Conservation (phyloP, 768 basidiomycete genomes). For the Podaxis sp. region DNA sequence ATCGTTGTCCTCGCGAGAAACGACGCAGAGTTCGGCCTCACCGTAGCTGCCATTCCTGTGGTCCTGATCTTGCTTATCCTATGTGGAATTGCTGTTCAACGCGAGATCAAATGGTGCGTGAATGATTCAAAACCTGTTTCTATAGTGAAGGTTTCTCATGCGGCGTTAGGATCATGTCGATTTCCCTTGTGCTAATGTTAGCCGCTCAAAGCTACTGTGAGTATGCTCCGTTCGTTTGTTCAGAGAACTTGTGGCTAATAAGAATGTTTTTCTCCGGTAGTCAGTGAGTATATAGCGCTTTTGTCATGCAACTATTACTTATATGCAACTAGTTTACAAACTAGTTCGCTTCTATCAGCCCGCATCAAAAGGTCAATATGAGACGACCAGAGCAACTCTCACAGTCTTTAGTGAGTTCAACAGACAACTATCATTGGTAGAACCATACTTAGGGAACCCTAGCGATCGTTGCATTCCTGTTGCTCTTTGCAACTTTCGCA, state of each 20-base stretch:
- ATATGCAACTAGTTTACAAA: constrained; percentile 63
- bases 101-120: constrained; percentile 76
- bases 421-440: not conserved
- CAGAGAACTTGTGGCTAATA: not conserved
- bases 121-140: not conserved
- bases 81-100: constrained; percentile 70
- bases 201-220: constrained; percentile 77
- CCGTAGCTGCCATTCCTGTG: constrained; percentile 80
- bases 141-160: constrained; percentile 6
- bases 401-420: constrained; percentile 69
- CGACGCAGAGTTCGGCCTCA: constrained; percentile 79
- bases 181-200: constrained; percentile 75
- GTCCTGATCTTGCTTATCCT: constrained; percentile 66
- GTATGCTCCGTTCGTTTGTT: constrained; percentile 25
- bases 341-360: constrained; percentile 82
- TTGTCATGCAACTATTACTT: not conserved
- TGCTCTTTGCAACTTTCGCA: constrained; percentile 71
- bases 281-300: constrained; percentile 32
- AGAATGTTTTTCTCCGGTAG: constrained; percentile 24
- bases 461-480: constrained; percentile 78
- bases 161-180: constrained; percentile 63
- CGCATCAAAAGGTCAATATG: constrained; percentile 49
- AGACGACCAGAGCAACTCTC: constrained; percentile 75
- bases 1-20: constrained; percentile 68
- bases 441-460: not conserved